A percentile compares a stretch with the other conserved stretches of the same genome.
These are phyloP conservation scores for Monosporascus sp. DNA, from an alignment of 2,329 filamentous ascomycete species.

Conservation along the genomic window DNA sequence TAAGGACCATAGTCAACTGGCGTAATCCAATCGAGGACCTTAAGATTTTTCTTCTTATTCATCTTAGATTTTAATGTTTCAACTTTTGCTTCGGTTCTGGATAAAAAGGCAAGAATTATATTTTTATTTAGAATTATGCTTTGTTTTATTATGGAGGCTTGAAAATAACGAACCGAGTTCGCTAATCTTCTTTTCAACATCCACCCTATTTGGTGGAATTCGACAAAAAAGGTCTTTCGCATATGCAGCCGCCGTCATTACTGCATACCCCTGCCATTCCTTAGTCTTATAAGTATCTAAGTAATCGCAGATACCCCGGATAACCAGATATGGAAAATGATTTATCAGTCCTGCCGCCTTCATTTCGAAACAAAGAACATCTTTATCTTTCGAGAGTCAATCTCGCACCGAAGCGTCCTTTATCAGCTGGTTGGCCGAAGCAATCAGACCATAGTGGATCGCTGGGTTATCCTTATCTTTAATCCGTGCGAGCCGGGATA, in stretches of 20 bases:
- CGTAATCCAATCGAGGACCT: slow-evolving; percentile 35
- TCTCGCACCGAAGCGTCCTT: slow-evolving; percentile 16
- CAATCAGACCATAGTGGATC: slow-evolving; percentile 21
- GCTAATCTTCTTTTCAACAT: background rate
- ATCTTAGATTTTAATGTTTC: background rate
- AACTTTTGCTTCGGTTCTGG: background rate
- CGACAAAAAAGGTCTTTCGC: slow-evolving; percentile 10
- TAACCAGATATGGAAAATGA: slow-evolving; percentile 19
- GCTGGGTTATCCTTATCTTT: slow-evolving; percentile 6
- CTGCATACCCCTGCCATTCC: slow-evolving; percentile 16
- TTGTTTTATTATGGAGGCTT: background rate
- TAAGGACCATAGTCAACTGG: slow-evolving; percentile 29
- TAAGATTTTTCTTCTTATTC: background rate
- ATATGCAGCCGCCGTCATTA: slow-evolving; percentile 12
- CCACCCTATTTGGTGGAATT: background rate
- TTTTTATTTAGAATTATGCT: background rate
- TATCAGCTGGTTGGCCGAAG: slow-evolving; percentile 21
- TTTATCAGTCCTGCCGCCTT: slow-evolving; percentile 16
- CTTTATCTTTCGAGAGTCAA: background rate
- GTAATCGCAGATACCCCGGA: slow-evolving; percentile 23
- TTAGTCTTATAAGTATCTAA: slow-evolving; percentile 22
- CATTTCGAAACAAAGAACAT: slow-evolving; percentile 18
- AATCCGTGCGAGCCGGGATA: too few relatives aligned
- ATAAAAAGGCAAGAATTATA: background rate
- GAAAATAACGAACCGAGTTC: background rate